Evolutionary conservation across 805 yeast species (phyloP), one percentile per base, ranked within the genome.

Genomic region (Candida dajiaensis): DNA sequence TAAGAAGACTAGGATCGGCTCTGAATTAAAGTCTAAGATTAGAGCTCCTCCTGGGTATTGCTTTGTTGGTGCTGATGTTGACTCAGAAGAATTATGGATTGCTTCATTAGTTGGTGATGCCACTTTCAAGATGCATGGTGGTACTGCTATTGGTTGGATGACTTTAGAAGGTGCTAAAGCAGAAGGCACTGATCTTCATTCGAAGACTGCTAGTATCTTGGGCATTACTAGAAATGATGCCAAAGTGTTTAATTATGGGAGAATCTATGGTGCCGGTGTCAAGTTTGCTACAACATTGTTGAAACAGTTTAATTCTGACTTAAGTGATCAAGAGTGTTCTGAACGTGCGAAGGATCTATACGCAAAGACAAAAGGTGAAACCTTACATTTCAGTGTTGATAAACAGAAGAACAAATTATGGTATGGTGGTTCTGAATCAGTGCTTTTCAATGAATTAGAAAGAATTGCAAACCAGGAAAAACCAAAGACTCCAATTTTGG

Each of bases 141-240:
- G 95, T 13, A 89, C 98, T 0, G 96, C 98, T 0, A 76, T 95
- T 45, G 97, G 98, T 0, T 95, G 99, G 99, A 95, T 94, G 99
- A 90, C 97, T 2, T 72, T 94, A 46, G 99, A 94, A 69, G 99
- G 99, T 18, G 81, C 92, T 4, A 94, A 94, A 66, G 73, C 70
- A 47, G 92, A 85, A 45, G 95, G 94, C 5, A 95, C 99, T 0
- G 99, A 94, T 67, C 68, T 95, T 50, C 99, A 94, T 62, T 89
- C 97, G 0, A 89, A 86, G 54, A 94, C 98, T 0, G 97, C 99
- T 0, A 74, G 75, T 11, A 89, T 95, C 54, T 67, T 94, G 61
- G 96, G 96, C 0, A 90, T 95, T 43, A 79, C 86, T 22, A 74
- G 99, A 64, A 81, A 84, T 57, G 95, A 94, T 52, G 99, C 99